Base-by-base conservation (phyloP, 1,284 basidiomycete species). In the Microbotryum lychnidis-dioicae region DNA sequence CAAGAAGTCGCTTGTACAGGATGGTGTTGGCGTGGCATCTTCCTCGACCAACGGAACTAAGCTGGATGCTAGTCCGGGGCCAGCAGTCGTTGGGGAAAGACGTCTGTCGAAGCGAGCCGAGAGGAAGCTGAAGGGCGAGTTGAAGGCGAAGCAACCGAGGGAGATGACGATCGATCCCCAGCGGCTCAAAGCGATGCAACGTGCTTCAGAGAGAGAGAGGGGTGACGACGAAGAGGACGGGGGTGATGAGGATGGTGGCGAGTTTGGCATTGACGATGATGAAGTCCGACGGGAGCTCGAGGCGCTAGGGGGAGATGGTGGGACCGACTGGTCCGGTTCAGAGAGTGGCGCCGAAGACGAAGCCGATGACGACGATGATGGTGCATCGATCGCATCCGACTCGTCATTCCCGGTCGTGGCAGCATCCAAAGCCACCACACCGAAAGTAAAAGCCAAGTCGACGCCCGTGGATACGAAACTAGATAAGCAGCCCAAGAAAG, bases 81-180 rank as follows among this genome's bases (percentile, higher is more conserved):
- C 31, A 31, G 57, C 47, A 57, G 58, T 29, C 57, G 66, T 42
- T 21, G 55, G 42, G 20, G 56, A 37, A 53, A 62, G 54, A 61
- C 58, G 56, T 72, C 68, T 46, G 70, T 69, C 58, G 73, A 72
- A 47, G 72, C 69, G 20, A 70, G 74, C 61, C 12, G 57, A 63
- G 50, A n/a, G 61, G 47, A 51, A 49, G 18, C 25, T 27, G 33
- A 56, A 50, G 48, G 57, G 33, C 1, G 57, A 49, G 12, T 33
- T 56, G 33, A 54, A 56, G 56, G 60, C 58, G 33, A 60, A 60
- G 27, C 45, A 56, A 37, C 61, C 61, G 42, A 63, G 57, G 51
- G 49, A 57, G 6, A 66, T 66, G 47, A 55, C 54, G 46, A 67
- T 67, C 60, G 61, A 66, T 51, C 53, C 61, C 20, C 55, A 60